Evolutionary conservation across 192 early-diverging fungal genomes (phyloP).

Genomic region (Pilobolus umbonatus): DNA sequence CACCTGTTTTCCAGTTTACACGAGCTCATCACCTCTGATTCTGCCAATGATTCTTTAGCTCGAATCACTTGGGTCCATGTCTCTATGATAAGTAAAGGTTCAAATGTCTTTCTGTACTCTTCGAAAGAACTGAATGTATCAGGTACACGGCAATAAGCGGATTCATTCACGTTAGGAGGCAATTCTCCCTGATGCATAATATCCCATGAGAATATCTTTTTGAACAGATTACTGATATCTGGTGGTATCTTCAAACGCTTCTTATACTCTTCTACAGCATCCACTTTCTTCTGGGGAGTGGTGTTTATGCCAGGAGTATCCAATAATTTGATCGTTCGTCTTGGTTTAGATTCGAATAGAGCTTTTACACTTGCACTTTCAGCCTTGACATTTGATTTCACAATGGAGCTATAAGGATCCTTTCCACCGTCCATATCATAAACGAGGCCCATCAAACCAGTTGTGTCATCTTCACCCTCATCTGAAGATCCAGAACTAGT

Average conservation of each 20-base stretch:
- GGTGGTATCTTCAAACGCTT: constrained; percentile 43
- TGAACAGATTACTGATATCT: constrained; percentile 52
- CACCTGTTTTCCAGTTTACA: constrained; percentile 46
- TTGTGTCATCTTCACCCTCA: constrained; percentile 27
- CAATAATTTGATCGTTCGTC: constrained; percentile 42
- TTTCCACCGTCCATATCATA: constrained; percentile 4
- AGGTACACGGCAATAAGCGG: constrained; percentile 45
- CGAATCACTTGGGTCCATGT: constrained; percentile 79
- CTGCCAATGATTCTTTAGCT: constrained; percentile 57
- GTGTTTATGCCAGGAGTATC: constrained; percentile 24
- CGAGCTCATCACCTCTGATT: constrained; percentile 41
- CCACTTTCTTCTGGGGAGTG: constrained; percentile 12
- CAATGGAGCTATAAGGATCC: background rate
- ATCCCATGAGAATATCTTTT: constrained; percentile 59
- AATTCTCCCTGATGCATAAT: constrained; percentile 46
- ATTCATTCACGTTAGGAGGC: constrained; percentile 40
- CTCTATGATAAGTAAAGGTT: constrained; percentile 81
- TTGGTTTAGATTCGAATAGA: constrained; percentile 25
- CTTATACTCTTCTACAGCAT: constrained; percentile 28
- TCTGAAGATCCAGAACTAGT: background rate
- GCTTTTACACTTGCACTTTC: constrained; percentile 29
- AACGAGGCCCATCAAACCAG: constrained; percentile 27
- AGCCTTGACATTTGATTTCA: constrained; percentile 11
- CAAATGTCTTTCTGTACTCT: constrained; percentile 65
- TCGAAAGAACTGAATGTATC: constrained; percentile 50